Conservation (phyloP, 805 yeast species). For the Wickerhamomyces tratensis region DNA sequence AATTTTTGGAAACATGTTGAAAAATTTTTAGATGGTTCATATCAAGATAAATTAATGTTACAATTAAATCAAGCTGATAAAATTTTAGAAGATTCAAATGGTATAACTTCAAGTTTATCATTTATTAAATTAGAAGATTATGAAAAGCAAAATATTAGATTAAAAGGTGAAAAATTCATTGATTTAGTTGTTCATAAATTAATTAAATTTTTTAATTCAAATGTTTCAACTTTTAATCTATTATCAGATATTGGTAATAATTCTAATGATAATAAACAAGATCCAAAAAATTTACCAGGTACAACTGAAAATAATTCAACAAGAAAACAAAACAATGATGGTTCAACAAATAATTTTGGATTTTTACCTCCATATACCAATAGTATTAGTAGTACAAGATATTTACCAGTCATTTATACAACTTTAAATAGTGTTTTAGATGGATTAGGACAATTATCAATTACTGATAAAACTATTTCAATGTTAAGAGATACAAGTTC, state of each 20-base stretch:
- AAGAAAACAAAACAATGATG: slow-evolving; percentile 13
- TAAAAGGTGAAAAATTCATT: slow-evolving; percentile 29
- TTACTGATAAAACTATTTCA: slow-evolving; percentile 28
- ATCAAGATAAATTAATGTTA: slow-evolving; percentile 28
- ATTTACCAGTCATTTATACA: slow-evolving; percentile 35
- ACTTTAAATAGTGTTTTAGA: slow-evolving; percentile 31
- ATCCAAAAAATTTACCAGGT: too few relatives aligned
- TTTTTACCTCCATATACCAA: slow-evolving; percentile 60
- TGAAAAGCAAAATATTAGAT: slow-evolving; percentile 31
- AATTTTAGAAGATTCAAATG: slow-evolving; percentile 16
- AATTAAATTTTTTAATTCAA: slow-evolving; percentile 22
- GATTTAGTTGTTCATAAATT: slow-evolving; percentile 22
- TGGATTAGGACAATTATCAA: slow-evolving; percentile 32
- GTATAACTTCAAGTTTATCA: slow-evolving; percentile 22
- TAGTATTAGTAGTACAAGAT: slow-evolving; percentile 47
- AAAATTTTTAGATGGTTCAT: slow-evolving; percentile 40
- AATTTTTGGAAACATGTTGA: slow-evolving; percentile 47
- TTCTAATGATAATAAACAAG: too few relatives aligned
- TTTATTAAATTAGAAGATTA: slow-evolving; percentile 32
- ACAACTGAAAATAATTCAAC: too few relatives aligned
- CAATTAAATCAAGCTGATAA: slow-evolving; percentile 29
- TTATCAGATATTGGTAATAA: slow-evolving; percentile 1
- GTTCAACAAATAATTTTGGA: slow-evolving; percentile 30
- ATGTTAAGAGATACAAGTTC: slow-evolving; percentile 26
- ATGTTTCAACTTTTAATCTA: slow-evolving; percentile 12